A percentile compares a stretch with the other conserved stretches of the same genome.
These are phyloP conservation scores for Pichia kluyveri DNA, from an alignment of 805 yeast genomes.

Conservation along the genomic window DNA sequence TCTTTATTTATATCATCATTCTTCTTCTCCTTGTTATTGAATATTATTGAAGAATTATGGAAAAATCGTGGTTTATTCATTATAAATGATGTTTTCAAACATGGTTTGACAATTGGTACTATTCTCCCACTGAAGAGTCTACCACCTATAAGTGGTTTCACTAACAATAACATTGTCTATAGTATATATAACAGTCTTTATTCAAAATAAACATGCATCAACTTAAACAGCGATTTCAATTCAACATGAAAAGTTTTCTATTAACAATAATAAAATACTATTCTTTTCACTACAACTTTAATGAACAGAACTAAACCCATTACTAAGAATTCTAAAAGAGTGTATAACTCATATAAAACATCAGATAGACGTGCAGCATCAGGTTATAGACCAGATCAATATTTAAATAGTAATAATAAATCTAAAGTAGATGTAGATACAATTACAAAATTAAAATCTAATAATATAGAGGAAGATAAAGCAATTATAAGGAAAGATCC, in stretches of 20 bases:
- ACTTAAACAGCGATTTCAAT: too few relatives aligned
- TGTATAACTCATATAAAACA: conserved; percentile 23
- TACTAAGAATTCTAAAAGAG: conserved; percentile 2
- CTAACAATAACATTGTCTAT: neutral
- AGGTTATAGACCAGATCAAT: conserved; percentile 17
- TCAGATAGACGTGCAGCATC: conserved; percentile 51
- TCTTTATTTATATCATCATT: neutral
- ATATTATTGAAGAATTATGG: neutral
- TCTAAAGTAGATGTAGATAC: neutral
- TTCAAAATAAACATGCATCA: too few relatives aligned
- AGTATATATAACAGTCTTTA: too few relatives aligned
- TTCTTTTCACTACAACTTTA: neutral
- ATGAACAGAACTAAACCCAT: neutral
- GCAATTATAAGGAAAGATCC: conserved; percentile 34
- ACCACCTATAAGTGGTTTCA: neutral
- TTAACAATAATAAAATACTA: too few relatives aligned
- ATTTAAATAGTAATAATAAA: neutral
- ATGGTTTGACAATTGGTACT: neutral
- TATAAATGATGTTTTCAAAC: neutral
- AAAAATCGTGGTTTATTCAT: neutral
- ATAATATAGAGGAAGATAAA: conserved; percentile 3
- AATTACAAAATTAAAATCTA: neutral
- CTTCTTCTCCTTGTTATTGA: neutral
- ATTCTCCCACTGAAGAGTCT: neutral
- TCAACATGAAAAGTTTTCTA: neutral